Base-by-base conservation (phyloP, 805 yeast species). In the Kodamaea jinghongensis region DNA sequence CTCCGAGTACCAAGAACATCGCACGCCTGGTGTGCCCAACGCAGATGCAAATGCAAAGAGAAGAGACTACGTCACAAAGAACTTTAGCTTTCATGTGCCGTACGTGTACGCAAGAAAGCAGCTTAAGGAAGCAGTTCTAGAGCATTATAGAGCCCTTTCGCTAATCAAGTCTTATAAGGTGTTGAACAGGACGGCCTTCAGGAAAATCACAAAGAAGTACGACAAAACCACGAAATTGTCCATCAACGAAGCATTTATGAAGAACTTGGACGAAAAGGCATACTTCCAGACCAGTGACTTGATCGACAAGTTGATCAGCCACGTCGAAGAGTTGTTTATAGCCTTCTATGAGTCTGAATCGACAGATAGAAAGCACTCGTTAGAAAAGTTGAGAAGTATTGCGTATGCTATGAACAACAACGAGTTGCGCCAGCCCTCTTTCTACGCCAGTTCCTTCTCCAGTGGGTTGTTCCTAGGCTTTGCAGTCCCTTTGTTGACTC, bases 181-280 rank as follows among this genome's bases (percentile, higher is more conserved):
- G 34, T 61, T 90, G 50, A 93, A 93, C 61, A 72, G 89, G 22
- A 89, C 96, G 0, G 99, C 95, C 0, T 79, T 90, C 52, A 75
- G 96, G 38, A 93, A 93, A 54, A 81, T 93, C 52, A 71, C 88
- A 43, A 93, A 93, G 56, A 93, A 93, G 59, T 90, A 79, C 56
- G 99, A 93, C 61, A 93, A 93, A 54, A 71, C 82, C 4, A 71
- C 81, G 2, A 56, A 66, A 9, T 65, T 76, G 7, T 49, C 65
- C 22, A 48, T 73, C 3, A 66, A 78, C 9, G 58, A 64, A 0
- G 45, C 56, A 2, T 87, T 79, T 54, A 71, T 82, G 79, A 70
- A 68, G 14, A 76, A 75, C 39, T 73, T 86, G 5, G 79, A 81
- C 45, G 49, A 55, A 3, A 45, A 47, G 8, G 59, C 80, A n/a